Evolutionary conservation across 2,329 filamentous ascomycete species (phyloP).

Genomic region (Neofusicoccum sp.): DNA sequence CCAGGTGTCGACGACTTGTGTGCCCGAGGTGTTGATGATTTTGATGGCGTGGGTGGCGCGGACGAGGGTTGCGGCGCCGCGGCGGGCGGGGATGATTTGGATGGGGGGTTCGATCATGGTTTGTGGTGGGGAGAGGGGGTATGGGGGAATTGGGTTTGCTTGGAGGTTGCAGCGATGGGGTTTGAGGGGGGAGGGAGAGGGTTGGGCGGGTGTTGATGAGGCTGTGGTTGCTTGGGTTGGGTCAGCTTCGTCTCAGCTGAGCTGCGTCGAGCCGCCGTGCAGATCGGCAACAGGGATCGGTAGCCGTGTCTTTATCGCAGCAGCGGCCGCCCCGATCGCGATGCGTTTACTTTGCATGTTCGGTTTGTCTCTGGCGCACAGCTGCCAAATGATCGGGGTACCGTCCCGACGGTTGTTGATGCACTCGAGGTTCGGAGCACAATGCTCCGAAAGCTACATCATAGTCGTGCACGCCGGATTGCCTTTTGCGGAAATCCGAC

Average conservation of each 20-base stretch:
- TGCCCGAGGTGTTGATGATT: conserved; percentile 53
- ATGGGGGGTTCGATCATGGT: neutral
- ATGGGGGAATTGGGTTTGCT: neutral
- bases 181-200: neutral
- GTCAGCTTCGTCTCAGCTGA: neutral
- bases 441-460: too few relatives aligned
- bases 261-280: neutral
- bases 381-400: too few relatives aligned
- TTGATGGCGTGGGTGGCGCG: conserved; percentile 54
- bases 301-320: conserved; percentile 3
- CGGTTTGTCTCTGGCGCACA: too few relatives aligned
- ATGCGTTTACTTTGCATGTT: neutral
- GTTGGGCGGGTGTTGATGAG: neutral
- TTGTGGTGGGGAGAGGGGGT: neutral
- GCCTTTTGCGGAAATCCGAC: too few relatives aligned
- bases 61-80: conserved; percentile 54
- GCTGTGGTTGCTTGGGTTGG: neutral
- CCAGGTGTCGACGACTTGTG: conserved; percentile 55
- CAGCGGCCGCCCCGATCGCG: neutral
- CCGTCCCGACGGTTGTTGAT: too few relatives aligned
- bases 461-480: too few relatives aligned
- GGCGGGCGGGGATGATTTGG: conserved; percentile 52
- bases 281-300: conserved; percentile 1
- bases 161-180: neutral
- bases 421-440: too few relatives aligned